Conservation (phyloP, 495 filamentous ascomycete species). For the Neurospora pannonica region DNA sequence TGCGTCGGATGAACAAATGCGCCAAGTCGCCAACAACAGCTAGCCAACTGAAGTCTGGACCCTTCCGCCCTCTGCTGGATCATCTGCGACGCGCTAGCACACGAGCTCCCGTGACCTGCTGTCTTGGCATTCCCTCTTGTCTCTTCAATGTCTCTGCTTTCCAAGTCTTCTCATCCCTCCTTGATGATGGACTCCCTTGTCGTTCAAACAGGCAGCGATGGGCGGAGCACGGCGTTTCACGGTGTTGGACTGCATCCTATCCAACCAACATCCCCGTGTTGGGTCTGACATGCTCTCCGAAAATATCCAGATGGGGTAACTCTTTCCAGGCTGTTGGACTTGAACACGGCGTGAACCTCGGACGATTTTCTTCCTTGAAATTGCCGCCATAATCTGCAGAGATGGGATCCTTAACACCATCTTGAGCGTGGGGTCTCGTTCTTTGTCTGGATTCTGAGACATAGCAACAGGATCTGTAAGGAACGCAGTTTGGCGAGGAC, state of each 20-base stretch:
- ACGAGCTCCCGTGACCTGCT: constrained; percentile 24
- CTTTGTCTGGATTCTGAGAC: neutral
- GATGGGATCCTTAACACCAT: neutral
- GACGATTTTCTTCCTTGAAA: neutral
- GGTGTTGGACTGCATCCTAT: neutral
- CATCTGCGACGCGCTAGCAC: constrained; percentile 18
- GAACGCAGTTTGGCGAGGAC: neutral
- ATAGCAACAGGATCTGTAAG: neutral
- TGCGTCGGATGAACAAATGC: neutral
- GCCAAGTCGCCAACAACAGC: constrained; percentile 14
- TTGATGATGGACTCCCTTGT: neutral
- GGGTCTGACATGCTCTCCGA: neutral
- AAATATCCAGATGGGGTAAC: neutral
- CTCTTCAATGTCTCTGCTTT: neutral
- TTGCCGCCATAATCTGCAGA: neutral
- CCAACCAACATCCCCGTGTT: neutral
- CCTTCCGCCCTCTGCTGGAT: constrained; percentile 4
- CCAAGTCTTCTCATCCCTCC: neutral
- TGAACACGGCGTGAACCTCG: neutral
- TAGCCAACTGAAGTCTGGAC: constrained; percentile 1
- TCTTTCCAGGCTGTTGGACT: neutral
- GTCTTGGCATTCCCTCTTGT: neutral
- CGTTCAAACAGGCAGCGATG: neutral
- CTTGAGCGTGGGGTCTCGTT: neutral
- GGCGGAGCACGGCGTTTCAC: neutral